Evolutionary conservation across 2,329 filamentous ascomycete genomes (phyloP).

Genomic region (Calycina marina): DNA sequence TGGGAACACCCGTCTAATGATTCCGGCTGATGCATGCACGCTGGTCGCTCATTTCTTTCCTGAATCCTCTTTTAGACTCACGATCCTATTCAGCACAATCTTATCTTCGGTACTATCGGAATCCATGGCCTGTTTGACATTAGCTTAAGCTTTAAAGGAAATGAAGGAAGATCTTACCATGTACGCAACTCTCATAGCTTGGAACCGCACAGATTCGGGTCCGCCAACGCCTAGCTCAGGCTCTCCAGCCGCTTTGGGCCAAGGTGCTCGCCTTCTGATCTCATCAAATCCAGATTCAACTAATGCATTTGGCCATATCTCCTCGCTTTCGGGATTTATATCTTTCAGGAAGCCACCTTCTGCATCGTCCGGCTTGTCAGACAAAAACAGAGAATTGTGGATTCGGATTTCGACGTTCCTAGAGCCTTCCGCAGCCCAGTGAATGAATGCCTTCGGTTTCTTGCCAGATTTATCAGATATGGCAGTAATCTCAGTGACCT

Average conservation of each 20-base stretch:
- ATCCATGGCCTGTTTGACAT: slow-evolving; percentile 44
- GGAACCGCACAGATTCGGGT: slow-evolving; percentile 71
- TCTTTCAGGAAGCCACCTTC: slow-evolving; percentile 73
- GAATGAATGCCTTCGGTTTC: slow-evolving; percentile 70
- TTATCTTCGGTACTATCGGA: slow-evolving; percentile 65
- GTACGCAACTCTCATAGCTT: slow-evolving; percentile 79
- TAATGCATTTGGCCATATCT: slow-evolving; percentile 63
- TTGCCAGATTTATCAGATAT: slow-evolving; percentile 56
- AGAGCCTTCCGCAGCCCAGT: slow-evolving; percentile 69
- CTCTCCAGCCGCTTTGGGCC: slow-evolving; percentile 63
- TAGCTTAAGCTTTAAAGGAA: background rate
- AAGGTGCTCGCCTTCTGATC: slow-evolving; percentile 57
- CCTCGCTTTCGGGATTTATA: slow-evolving; percentile 71
- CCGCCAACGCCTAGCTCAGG: slow-evolving; percentile 44
- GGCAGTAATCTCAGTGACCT: slow-evolving; percentile 51
- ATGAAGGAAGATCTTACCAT: slow-evolving; percentile 15
- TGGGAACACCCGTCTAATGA: background rate
- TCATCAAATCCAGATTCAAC: slow-evolving; percentile 76
- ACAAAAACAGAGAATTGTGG: slow-evolving; percentile 75
- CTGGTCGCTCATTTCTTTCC: slow-evolving; percentile 34
- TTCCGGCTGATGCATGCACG: background rate
- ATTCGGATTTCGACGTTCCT: slow-evolving; percentile 61
- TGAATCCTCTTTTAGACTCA: slow-evolving; percentile 79
- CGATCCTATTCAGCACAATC: slow-evolving; percentile 80
- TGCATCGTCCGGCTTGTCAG: slow-evolving; percentile 63